Base-by-base conservation (phyloP, 495 filamentous ascomycete species). In the Hypoxylon subgilvum region DNA sequence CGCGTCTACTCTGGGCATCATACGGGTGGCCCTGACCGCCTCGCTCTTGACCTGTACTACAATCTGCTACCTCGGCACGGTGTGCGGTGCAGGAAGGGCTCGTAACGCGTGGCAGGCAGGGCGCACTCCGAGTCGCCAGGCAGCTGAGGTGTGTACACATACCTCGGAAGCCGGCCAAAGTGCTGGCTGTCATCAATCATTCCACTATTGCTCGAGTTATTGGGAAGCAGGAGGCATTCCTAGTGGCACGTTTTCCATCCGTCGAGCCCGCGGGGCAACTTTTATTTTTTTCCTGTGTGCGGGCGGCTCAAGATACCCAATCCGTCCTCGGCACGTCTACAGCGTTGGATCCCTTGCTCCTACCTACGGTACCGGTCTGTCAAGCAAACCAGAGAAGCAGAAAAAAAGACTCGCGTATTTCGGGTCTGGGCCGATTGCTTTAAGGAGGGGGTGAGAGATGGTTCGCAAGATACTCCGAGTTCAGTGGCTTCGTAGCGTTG, bases 241-340 rank as follows among this genome's bases (percentile, higher is more conserved):
- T 40, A 63, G 40, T 63, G 60, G 60, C 38, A 38, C 13, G 16
- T 19, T 25, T 17, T 28, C 8, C 10, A 35, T 7, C 23, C 13
- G 28, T 18, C 27, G 30, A 19, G 27, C 36, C 27, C 14, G 21
- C 30, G 12, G 53, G 36, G 5, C 31, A 30, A 25, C 6, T 42
- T 41, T 34, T 31, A 25, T 58, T 13, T 38, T 49, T 22, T 40
- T n/a, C 4, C 8, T 19, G 34, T 16, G 36, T 7, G 46, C 48
- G 30, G 32, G 35, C 54, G 43, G 43, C 44, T 54, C 22, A 57
- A 35, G 30, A 44, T 34, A 23, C 17, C 61, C 61, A 58, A 64
- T 58, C 60, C 32, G 17, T 45, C 53, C 35, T 10, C 19, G 21
- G 48, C 54, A 57, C 60, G 53, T 53, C 43, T 52, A 27, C 53